A percentile compares a stretch with the other conserved stretches of the same genome.
These are phyloP conservation scores for Backusella psychrophila DNA, from an alignment of 192 early-diverging fungal genomes.

Conservation along the genomic window DNA sequence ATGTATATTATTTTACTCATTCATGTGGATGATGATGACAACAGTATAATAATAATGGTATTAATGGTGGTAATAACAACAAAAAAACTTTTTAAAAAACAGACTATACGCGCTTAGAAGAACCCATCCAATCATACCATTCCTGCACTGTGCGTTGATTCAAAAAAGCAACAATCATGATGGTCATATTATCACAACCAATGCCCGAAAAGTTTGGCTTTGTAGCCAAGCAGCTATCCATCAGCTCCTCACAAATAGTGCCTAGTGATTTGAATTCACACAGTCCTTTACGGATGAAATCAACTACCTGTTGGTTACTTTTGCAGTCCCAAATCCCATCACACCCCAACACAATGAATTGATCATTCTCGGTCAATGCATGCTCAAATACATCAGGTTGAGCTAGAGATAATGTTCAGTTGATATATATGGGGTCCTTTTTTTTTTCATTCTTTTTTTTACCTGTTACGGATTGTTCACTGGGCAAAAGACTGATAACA, in stretches of 20 bases:
- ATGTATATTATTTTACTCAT: no score
- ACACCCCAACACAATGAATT: slow-evolving; percentile 95
- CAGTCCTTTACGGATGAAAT: slow-evolving; percentile 78
- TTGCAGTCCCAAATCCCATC: slow-evolving; percentile 99
- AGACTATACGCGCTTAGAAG: background rate
- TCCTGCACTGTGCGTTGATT: slow-evolving; percentile 68
- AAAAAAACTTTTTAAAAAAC: background rate
- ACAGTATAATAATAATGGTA: no score
- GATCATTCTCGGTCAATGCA: slow-evolving; percentile 66
- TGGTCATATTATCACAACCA: slow-evolving; percentile 99
- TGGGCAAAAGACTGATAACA: slow-evolving; percentile 66
- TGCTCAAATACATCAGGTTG: slow-evolving; percentile 78
- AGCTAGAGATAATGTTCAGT: slow-evolving; percentile 37
- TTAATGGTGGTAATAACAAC: no score
- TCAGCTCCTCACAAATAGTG: slow-evolving; percentile 80
- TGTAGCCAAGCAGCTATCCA: slow-evolving; percentile 88
- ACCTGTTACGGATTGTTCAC: slow-evolving; percentile 93
- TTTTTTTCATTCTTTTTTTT: background rate
- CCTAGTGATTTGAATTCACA: slow-evolving; percentile 56
- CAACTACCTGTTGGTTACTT: slow-evolving; percentile 82
- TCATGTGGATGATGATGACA: no score
- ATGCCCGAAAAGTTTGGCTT: slow-evolving; percentile 85
- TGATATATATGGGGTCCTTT: no score
- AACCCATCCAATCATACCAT: slow-evolving; percentile 60
- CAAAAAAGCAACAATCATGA: slow-evolving; percentile 86